phyloP scores from a whole-genome alignment of 768 basidiomycete species.

The Gymnopilus junonius region DNA sequence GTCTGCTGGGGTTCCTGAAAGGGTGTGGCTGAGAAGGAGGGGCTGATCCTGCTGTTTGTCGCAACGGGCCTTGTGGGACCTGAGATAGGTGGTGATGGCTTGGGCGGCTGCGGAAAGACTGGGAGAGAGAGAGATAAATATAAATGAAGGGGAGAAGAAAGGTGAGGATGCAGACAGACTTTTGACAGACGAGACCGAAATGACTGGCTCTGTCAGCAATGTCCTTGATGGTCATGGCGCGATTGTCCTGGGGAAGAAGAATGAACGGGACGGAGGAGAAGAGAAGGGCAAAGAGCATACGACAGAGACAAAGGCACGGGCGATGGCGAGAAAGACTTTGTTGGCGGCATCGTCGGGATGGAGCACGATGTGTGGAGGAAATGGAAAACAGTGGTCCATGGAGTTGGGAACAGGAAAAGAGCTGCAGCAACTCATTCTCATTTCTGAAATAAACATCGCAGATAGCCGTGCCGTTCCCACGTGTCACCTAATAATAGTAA shows the following conservation, averaged over 20 bases:
- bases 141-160: slow-evolving; percentile 9
- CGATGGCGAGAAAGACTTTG: slow-evolving; percentile 77
- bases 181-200: slow-evolving; percentile 74
- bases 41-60: slow-evolving; percentile 74
- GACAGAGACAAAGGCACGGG: slow-evolving; percentile 73
- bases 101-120: slow-evolving; percentile 82
- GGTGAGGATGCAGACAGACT: slow-evolving; percentile 53
- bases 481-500: background rate
- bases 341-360: slow-evolving; percentile 75
- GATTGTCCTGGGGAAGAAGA: slow-evolving; percentile 59
- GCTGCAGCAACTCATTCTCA: background rate
- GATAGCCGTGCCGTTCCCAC: background rate
- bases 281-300: slow-evolving; percentile 49
- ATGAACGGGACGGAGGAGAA: slow-evolving; percentile 19
- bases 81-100: slow-evolving; percentile 83
- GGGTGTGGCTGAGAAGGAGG: slow-evolving; percentile 69
- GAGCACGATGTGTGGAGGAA: slow-evolving; percentile 63
- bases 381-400: slow-evolving; percentile 49
- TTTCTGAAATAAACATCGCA: background rate
- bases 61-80: slow-evolving; percentile 73
- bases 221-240: slow-evolving; percentile 87
- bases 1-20: slow-evolving; percentile 74
- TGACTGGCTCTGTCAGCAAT: slow-evolving; percentile 71
- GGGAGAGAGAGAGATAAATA: slow-evolving; percentile 4
- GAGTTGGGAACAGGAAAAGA: slow-evolving; percentile 25